Evolutionary conservation across 2,329 filamentous ascomycete genomes (phyloP).

Genomic region (Hypomyces perniciosus): DNA sequence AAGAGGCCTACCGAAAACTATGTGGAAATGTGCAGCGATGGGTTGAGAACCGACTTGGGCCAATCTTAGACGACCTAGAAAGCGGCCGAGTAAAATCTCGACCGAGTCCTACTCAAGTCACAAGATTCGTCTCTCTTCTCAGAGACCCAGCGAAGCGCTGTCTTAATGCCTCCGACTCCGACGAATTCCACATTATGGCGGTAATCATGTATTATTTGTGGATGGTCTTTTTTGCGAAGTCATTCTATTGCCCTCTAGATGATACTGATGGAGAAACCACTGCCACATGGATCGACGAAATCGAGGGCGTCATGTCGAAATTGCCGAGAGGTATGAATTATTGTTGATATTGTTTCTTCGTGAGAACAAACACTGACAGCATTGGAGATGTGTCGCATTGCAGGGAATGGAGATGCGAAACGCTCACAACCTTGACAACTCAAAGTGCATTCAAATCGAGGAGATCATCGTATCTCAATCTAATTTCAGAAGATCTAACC

Average conservation of each 20-base stretch:
- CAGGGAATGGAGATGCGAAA: conserved; percentile 33
- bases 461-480: conserved; percentile 22
- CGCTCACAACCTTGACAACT: conserved; percentile 28
- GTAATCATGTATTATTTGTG: conserved; percentile 34
- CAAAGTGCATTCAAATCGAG: conserved; percentile 27
- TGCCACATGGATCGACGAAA: conserved; percentile 27
- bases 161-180: conserved; percentile 25
- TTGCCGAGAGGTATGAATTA: conserved; percentile 26
- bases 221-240: conserved; percentile 29
- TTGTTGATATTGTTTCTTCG: background rate
- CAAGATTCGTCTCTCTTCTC: conserved; percentile 28
- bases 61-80: conserved; percentile 28
- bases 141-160: conserved; percentile 30
- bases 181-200: conserved; percentile 31
- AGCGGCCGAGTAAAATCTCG: conserved; percentile 20
- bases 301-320: conserved; percentile 28
- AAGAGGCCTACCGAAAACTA: conserved; percentile 27
- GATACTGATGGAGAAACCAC: conserved; percentile 26
- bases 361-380: conserved; percentile 8
- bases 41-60: conserved; percentile 29
- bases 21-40: conserved; percentile 30
- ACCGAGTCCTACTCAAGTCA: conserved; percentile 21
- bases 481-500: conserved; percentile 29
- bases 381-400: conserved; percentile 27
- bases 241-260: conserved; percentile 33